phyloP scores from a whole-genome alignment of 164 flowering plant genomes.

The Sextonia rubra region DNA sequence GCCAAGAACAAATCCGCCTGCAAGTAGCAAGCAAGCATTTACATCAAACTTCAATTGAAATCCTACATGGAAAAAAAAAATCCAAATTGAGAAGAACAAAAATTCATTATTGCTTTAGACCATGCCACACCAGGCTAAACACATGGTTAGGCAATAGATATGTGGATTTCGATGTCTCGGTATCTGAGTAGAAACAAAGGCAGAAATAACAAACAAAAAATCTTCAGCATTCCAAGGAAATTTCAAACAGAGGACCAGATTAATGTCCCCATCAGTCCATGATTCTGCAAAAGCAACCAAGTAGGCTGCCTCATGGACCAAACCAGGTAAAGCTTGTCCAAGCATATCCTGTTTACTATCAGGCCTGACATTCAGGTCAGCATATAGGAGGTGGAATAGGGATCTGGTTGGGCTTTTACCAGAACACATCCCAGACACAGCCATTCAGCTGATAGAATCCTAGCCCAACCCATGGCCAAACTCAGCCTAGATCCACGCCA shows the following conservation, averaged over 20 bases:
- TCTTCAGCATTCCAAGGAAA: not conserved
- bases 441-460: not conserved
- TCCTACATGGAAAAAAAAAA: not conserved
- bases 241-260: not conserved
- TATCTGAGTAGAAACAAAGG: not conserved
- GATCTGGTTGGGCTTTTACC: not conserved
- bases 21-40: constrained; percentile 7
- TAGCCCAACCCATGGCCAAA: not conserved
- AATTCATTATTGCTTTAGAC: not conserved
- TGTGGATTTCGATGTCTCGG: too few species aligned
- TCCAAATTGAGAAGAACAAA: too few species aligned
- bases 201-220: not conserved
- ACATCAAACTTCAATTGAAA: not conserved
- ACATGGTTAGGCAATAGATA: too few species aligned
- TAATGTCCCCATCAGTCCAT: not conserved
- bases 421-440: not conserved
- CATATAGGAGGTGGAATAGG: too few species aligned
- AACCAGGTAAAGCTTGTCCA: not conserved
- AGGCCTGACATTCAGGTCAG: not conserved
- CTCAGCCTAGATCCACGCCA: not conserved
- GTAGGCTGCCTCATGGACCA: not conserved
- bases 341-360: not conserved
- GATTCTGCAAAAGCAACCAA: not conserved
- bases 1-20: constrained; percentile 82
- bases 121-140: too few species aligned